phyloP scores from a whole-genome alignment of 1,284 basidiomycete genomes.

The Anthracocystis walkeri region DNA sequence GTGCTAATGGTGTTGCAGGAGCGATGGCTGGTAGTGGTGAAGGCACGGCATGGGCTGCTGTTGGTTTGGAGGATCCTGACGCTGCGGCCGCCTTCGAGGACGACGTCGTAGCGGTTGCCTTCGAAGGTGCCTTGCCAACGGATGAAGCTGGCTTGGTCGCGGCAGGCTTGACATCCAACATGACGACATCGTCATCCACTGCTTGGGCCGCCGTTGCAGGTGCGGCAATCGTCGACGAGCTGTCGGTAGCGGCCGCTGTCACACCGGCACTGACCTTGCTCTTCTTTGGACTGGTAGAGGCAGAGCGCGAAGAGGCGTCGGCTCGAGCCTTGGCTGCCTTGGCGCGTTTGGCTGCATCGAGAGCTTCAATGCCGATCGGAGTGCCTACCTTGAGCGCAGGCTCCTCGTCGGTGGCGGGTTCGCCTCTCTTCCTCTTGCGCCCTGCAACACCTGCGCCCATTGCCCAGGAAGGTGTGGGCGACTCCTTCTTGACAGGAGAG shows the following conservation, averaged over 20 bases:
- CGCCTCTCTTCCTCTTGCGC: constrained; percentile 63
- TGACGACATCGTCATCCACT: constrained; percentile 36
- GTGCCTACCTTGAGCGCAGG: constrained; percentile 62
- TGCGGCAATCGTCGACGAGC: not conserved
- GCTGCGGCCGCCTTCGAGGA: constrained; percentile 13
- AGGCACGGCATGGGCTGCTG: not conserved
- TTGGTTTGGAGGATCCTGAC: constrained; percentile 8
- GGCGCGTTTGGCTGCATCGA: constrained; percentile 55
- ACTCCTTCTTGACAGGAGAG: constrained; percentile 76
- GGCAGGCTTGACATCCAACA: constrained; percentile 40
- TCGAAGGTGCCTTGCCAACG: not conserved
- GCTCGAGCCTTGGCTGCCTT: constrained; percentile 54
- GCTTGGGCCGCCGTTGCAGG: constrained; percentile 1
- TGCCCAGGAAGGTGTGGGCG: constrained; percentile 71
- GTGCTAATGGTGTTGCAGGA: constrained; percentile 3
- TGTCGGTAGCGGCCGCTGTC: not conserved
- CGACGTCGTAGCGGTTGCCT: not conserved
- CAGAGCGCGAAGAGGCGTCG: constrained; percentile 21
- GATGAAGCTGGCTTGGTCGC: constrained; percentile 2
- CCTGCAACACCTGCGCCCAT: constrained; percentile 53
- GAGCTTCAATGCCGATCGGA: constrained; percentile 65
- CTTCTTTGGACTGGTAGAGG: constrained; percentile 38
- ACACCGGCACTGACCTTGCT: constrained; percentile 5
- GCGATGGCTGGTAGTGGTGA: constrained; percentile 5
- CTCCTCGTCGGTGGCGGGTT: constrained; percentile 47